phyloP scores from a whole-genome alignment of 1,139 yeast genomes.

The Geotrichum reessii region DNA sequence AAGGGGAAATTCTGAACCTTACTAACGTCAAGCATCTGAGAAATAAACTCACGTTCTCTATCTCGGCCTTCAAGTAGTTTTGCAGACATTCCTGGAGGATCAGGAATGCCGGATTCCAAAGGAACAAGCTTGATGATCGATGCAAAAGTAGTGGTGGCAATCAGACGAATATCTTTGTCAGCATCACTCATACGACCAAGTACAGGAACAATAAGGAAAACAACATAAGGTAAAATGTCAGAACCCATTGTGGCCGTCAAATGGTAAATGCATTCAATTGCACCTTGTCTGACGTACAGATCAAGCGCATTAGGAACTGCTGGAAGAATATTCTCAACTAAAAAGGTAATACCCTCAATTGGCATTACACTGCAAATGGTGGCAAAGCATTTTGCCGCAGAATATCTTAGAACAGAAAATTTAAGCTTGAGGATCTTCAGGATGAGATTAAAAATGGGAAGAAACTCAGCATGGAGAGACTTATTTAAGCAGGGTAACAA shows the following conservation, averaged over 20 bases:
- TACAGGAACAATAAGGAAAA: constrained; percentile 91
- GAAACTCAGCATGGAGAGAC: constrained; percentile 47
- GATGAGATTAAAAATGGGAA: constrained; percentile 45
- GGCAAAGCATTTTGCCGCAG: constrained; percentile 87
- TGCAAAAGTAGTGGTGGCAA: constrained; percentile 96
- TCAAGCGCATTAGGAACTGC: constrained; percentile 76
- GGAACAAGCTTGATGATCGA: constrained; percentile 93
- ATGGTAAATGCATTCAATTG: constrained; percentile 86
- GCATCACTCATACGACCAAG: constrained; percentile 98
- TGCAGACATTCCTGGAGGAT: constrained; percentile 86
- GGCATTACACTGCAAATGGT: constrained; percentile 72
- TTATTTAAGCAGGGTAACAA: constrained; percentile 58
- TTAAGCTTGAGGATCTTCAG: constrained; percentile 61
- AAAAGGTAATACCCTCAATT: constrained; percentile 64
- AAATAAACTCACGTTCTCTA: constrained; percentile 87
- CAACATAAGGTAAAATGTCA: constrained; percentile 86
- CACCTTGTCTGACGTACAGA: constrained; percentile 81
- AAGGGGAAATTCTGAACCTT: constrained; percentile 81
- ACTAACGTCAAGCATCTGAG: constrained; percentile 97
- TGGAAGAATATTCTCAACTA: constrained; percentile 76
- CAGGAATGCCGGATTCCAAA: constrained; percentile 94
- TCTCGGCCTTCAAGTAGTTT: constrained; percentile 85
- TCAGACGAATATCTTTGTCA: constrained; percentile 76
- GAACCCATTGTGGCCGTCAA: constrained; percentile 81
- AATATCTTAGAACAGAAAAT: constrained; percentile 77